Percentiles rank a stretch among this genome's conserved stretches.
Evolutionary conservation across 805 yeast genomes (phyloP).

Genomic region (Ogataea pilisensis): DNA sequence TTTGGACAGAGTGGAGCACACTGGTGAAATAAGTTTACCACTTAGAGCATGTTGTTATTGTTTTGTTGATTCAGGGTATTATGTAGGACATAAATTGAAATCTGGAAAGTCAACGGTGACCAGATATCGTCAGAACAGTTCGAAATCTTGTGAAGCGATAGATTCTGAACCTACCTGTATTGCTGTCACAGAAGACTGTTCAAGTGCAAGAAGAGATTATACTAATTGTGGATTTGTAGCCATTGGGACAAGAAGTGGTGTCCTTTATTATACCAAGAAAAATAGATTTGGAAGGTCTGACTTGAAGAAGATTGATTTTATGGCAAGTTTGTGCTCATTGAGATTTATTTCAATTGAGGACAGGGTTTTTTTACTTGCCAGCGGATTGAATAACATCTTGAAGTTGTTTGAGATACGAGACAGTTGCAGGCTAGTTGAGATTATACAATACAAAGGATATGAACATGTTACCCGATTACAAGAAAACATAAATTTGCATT

Average conservation of each 20-base stretch:
- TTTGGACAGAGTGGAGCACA: background rate
- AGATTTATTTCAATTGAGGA: constrained; percentile 1
- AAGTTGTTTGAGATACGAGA: constrained; percentile 6
- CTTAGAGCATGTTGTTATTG: background rate
- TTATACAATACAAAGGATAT: constrained; percentile 10
- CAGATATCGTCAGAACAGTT: background rate
- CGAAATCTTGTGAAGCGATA: background rate
- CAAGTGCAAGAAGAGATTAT: too few species aligned
- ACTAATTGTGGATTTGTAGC: too few species aligned
- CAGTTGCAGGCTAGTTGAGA: background rate
- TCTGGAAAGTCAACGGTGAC: background rate
- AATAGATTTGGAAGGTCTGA: background rate
- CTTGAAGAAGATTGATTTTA: constrained; percentile 1
- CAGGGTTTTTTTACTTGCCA: constrained; percentile 8
- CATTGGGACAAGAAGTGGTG: constrained; percentile 2
- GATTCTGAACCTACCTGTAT: background rate
- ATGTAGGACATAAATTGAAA: background rate
- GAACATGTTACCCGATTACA: constrained; percentile 7
- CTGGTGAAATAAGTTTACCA: background rate
- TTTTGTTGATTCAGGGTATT: background rate
- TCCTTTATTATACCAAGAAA: background rate
- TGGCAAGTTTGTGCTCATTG: constrained; percentile 13
- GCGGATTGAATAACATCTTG: constrained; percentile 12
- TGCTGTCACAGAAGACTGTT: background rate
- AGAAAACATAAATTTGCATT: constrained; percentile 11